phyloP scores from a whole-genome alignment of 176 grass and related monocot species.

The Carex pumila region DNA sequence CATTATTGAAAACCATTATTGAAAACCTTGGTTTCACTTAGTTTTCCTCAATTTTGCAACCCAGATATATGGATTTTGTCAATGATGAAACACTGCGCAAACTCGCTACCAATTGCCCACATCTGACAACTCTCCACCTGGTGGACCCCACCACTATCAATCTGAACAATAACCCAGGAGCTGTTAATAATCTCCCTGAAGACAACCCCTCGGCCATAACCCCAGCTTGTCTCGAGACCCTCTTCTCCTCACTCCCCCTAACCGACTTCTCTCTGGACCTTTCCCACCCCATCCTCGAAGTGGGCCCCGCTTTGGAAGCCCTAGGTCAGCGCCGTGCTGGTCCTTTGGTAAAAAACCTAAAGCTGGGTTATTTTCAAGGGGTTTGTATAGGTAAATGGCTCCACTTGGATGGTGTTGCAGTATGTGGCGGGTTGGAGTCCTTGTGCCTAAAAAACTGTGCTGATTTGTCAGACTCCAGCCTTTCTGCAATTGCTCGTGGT shows the following conservation, averaged over 20 bases:
- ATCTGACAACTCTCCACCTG: conserved; percentile 53
- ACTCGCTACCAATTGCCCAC: conserved; percentile 49
- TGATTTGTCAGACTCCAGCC: conserved; percentile 68
- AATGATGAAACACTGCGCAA: conserved; percentile 42
- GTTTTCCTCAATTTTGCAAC: background rate
- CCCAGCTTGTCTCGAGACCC: conserved; percentile 32
- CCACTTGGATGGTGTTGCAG: conserved; percentile 76
- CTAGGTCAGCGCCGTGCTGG: conserved; percentile 39
- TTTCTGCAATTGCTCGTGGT: conserved; percentile 58
- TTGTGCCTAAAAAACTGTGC: conserved; percentile 63
- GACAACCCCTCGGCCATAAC: conserved; percentile 51
- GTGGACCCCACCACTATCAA: conserved; percentile 45
- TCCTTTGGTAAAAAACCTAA: conserved; percentile 47
- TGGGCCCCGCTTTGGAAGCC: conserved; percentile 50
- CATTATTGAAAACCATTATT: background rate
- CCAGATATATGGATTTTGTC: conserved; percentile 54
- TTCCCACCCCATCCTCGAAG: conserved; percentile 53
- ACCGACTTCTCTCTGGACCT: conserved; percentile 77
- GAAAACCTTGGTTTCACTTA: background rate
- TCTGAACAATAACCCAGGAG: conserved; percentile 24
- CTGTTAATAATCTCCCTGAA: conserved; percentile 23
- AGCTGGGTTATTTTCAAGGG: conserved; percentile 71
- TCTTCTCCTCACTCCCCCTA: conserved; percentile 55
- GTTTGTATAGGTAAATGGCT: conserved; percentile 61
- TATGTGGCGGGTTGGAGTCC: conserved; percentile 64